phyloP scores from a whole-genome alignment of 495 filamentous ascomycete genomes.

The Neurospora sp. region DNA sequence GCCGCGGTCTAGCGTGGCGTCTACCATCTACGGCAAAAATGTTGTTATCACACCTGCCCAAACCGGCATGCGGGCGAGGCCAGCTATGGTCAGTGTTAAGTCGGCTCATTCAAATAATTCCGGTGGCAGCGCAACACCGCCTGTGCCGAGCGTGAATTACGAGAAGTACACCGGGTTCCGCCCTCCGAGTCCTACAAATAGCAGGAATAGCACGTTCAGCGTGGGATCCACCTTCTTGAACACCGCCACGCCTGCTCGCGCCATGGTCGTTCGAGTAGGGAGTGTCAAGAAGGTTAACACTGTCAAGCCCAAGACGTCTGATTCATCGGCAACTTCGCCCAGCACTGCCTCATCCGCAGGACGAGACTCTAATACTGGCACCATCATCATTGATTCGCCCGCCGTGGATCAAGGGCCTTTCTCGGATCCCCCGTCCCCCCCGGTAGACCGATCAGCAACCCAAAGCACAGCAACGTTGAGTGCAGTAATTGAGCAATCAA shows the following conservation, averaged over 20 bases:
- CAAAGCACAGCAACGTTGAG: constrained; percentile 37
- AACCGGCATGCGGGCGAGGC: constrained; percentile 72
- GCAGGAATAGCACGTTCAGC: constrained; percentile 44
- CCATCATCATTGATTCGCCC: constrained; percentile 41
- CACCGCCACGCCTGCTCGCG: constrained; percentile 41
- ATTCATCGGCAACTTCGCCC: constrained; percentile 17
- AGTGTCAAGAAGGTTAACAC: constrained; percentile 37
- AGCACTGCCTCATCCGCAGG: constrained; percentile 12
- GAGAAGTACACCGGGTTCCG: constrained; percentile 37
- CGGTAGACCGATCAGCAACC: constrained; percentile 8
- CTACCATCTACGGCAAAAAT: constrained; percentile 84
- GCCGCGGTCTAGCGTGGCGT: constrained; percentile 72
- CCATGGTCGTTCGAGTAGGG: constrained; percentile 44
- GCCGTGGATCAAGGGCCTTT: constrained; percentile 47
- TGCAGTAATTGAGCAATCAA: constrained; percentile 42
- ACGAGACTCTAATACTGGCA: constrained; percentile 29
- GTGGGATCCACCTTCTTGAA: constrained; percentile 57
- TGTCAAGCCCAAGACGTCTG: constrained; percentile 6
- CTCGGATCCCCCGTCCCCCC: constrained; percentile 35
- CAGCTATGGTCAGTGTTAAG: constrained; percentile 83
- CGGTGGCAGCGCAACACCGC: constrained; percentile 37
- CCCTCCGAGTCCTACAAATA: constrained; percentile 34
- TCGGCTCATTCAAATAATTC: constrained; percentile 41
- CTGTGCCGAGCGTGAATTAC: constrained; percentile 45
- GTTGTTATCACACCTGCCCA: constrained; percentile 76